phyloP scores from a whole-genome alignment of 1,284 basidiomycete genomes.

The Porodaedalea pini region DNA sequence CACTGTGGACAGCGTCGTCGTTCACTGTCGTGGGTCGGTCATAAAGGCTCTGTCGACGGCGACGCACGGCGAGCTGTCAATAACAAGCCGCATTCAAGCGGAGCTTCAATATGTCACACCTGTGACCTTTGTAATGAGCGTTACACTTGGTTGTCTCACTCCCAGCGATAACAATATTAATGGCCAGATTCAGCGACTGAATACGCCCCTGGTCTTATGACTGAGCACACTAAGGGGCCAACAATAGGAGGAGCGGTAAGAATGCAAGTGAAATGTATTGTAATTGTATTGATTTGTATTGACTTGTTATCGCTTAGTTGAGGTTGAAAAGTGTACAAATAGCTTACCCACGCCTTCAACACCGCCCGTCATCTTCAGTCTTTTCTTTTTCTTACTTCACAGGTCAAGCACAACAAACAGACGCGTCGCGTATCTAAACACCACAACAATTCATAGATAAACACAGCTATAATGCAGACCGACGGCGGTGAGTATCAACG shows the following conservation, averaged over 20 bases:
- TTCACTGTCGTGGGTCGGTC: constrained; percentile 5
- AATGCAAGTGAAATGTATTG: constrained; percentile 7
- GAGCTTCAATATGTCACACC: not conserved
- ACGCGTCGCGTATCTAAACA: constrained; percentile 31
- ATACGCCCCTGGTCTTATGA: not conserved
- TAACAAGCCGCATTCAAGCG: not conserved
- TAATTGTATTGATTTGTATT: constrained; percentile 1
- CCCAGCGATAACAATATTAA: too few relatives aligned
- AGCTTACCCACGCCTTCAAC: constrained; percentile 3
- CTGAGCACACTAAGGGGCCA: not conserved
- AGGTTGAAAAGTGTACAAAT: constrained; percentile 20
- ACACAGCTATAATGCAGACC: constrained; percentile 10
- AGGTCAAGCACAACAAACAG: constrained; percentile 14
- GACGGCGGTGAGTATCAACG: not conserved
- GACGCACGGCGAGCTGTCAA: not conserved
- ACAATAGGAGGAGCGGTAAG: constrained; percentile 3
- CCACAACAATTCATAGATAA: constrained; percentile 9
- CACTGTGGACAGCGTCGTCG: constrained; percentile 17
- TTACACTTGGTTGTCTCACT: too few relatives aligned
- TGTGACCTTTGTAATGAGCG: constrained; percentile 4
- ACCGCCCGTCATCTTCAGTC: constrained; percentile 25
- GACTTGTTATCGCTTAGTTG: not conserved
- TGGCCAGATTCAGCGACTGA: too few relatives aligned
- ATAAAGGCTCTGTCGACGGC: constrained; percentile 4
- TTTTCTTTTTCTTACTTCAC: constrained; percentile 26